A percentile compares a stretch with the other conserved stretches of the same genome.
These are phyloP conservation scores for Nothopassalora personata DNA, from an alignment of 2,329 filamentous ascomycete genomes.

Conservation along the genomic window DNA sequence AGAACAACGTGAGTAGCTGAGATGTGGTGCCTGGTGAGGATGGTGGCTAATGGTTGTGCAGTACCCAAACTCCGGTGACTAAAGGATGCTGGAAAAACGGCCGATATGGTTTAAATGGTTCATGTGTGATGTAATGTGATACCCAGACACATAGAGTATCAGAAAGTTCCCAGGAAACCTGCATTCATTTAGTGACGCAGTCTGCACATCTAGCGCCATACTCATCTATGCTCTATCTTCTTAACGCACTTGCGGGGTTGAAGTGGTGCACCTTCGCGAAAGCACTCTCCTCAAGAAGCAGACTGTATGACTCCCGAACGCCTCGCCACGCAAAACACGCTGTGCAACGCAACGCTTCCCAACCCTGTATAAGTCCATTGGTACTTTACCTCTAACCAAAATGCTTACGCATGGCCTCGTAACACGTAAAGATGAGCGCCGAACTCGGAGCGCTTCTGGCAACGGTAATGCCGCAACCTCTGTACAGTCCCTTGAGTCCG, in stretches of 20 bases:
- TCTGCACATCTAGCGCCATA: neutral
- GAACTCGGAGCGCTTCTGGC: slow-evolving; percentile 84
- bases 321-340: neutral
- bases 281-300: neutral
- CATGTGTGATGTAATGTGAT: neutral
- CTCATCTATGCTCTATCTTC: neutral
- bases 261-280: neutral
- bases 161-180: neutral
- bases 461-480: slow-evolving; percentile 92
- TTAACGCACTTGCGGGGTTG: neutral
- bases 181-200: neutral
- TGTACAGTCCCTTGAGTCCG: slow-evolving; percentile 79
- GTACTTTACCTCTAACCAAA: slow-evolving; percentile 37
- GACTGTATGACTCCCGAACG: neutral
- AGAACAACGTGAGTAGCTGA: slow-evolving; percentile 13
- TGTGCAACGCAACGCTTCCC: slow-evolving; percentile 2
- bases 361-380: neutral
- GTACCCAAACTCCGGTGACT: neutral
- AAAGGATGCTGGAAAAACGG: neutral
- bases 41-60: neutral
- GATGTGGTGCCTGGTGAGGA: neutral
- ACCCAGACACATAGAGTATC: neutral
- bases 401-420: slow-evolving; percentile 73
- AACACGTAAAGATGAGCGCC: slow-evolving; percentile 96
- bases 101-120: neutral